Evolutionary conservation across 2,329 filamentous ascomycete species (phyloP), one percentile per base, ranked within the genome.

Genomic region (Cytospora piceae): DNA sequence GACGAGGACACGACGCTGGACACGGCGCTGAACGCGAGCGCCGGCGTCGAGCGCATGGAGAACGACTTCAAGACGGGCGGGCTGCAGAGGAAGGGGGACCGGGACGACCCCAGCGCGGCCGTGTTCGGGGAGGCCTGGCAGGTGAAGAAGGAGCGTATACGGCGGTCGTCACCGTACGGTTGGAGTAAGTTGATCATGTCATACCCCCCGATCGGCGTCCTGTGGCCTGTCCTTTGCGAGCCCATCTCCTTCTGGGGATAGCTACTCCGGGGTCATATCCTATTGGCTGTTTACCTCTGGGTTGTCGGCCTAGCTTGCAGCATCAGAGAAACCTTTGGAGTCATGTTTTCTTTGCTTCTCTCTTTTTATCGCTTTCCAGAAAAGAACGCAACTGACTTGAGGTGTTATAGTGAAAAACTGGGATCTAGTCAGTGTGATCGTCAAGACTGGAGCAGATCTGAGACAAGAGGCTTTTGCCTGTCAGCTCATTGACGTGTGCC

Each of bases 71-170:
- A 93, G 80, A 95, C 92, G 17, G 92, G 91, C 69, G 92, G 92
- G 63, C 88, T 95, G 17, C 90, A 91, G 73, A 86, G 90, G 61
- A 90, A 91, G 73, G 91, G 91, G 39, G 92, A 95, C 75, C 88
- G 92, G 46, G 92, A 95, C 73, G 92, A 95, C 74, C 92, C 92
- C 52, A 94, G 91, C 72, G 92, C 92, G 42, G 92, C 92, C 12
- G 92, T 92, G 6, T 94, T 95, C 76, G 92, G 92, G 66, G 92
- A 95, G 77, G 92, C 92, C 24, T 95, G 92, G 92, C 87, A 90
- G 71, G 85, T 88, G 63, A 95, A 95, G 77, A 92, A 90, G 72
- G 92, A 94, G 76, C 90, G 92, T 24, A 93, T 95, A 74, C 85
- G 92, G 68, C 90, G 91, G 71, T 91, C 91, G 1, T 94, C 91